A percentile compares a stretch with the other conserved stretches of the same genome.
Conservation (phyloP, 1,284 basidiomycete species). For the Leccinum pachyderme region DNA sequence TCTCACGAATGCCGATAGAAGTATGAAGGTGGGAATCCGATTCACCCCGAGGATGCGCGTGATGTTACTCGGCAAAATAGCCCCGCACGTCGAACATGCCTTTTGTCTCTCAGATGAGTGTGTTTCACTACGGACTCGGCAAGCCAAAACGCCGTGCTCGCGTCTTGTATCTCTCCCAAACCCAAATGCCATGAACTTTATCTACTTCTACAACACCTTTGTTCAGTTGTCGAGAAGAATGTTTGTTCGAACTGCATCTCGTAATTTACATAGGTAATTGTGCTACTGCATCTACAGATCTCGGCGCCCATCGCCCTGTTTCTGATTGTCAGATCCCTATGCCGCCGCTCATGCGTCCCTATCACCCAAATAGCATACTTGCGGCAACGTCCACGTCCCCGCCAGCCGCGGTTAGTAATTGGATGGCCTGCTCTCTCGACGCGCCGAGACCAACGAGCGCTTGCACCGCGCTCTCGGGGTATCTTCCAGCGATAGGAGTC, state of each 20-base stretch:
- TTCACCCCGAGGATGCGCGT: background rate
- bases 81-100: background rate
- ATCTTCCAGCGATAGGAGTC: conserved; percentile 22
- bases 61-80: background rate
- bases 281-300: background rate
- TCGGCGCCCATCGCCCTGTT: background rate
- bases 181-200: no score
- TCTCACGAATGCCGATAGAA: background rate
- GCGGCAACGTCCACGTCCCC: conserved; percentile 91
- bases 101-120: background rate
- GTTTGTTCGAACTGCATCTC: background rate
- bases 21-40: background rate
- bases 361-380: conserved; percentile 72
- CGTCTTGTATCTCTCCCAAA: no score
- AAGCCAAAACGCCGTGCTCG: no score
- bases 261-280: background rate
- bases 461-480: conserved; percentile 54
- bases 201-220: background rate
- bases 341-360: background rate
- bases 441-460: conserved; percentile 76
- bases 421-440: conserved; percentile 71
- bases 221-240: background rate
- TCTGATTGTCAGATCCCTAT: background rate
- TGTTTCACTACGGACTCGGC: no score
- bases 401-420: conserved; percentile 72